Percentiles rank a stretch among this genome's conserved stretches.
These are phyloP conservation scores for Ophiocordyceps camponoti-leonardi DNA, from an alignment of 2,329 filamentous ascomycete genomes.

Conservation along the genomic window DNA sequence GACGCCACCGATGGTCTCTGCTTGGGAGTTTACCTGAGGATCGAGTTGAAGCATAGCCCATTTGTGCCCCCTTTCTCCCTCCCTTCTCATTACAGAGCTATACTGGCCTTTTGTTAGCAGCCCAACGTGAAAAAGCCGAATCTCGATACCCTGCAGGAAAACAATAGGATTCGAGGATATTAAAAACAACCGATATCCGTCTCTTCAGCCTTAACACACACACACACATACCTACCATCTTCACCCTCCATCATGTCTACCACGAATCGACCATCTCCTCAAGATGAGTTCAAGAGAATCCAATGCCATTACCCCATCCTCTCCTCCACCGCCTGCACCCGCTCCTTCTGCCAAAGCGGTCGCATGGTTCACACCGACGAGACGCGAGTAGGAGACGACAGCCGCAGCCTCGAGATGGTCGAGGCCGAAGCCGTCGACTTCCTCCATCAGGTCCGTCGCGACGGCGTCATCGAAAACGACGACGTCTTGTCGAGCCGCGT, in stretches of 20 bases:
- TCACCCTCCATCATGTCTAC: neutral
- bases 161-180: too few relatives aligned
- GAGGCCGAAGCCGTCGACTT: conserved; percentile 1
- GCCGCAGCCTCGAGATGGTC: neutral
- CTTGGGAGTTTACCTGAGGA: too few relatives aligned
- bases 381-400: neutral
- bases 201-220: too few relatives aligned
- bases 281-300: conserved; percentile 1
- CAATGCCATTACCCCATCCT: neutral
- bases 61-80: too few relatives aligned
- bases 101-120: too few relatives aligned
- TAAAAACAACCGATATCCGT: too few relatives aligned
- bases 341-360: conserved; percentile 1
- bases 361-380: conserved; percentile 1
- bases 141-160: too few relatives aligned
- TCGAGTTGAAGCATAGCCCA: too few relatives aligned
- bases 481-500: neutral
- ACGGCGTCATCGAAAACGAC: neutral
- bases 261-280: neutral
- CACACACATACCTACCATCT: too few relatives aligned
- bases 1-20: too few relatives aligned
- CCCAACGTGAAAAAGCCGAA: too few relatives aligned
- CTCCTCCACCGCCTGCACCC: conserved; percentile 1
- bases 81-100: too few relatives aligned
- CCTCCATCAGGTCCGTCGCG: neutral